Base-by-base conservation (phyloP, 495 filamentous ascomycete species). In the Aeminium ludgeri region DNA sequence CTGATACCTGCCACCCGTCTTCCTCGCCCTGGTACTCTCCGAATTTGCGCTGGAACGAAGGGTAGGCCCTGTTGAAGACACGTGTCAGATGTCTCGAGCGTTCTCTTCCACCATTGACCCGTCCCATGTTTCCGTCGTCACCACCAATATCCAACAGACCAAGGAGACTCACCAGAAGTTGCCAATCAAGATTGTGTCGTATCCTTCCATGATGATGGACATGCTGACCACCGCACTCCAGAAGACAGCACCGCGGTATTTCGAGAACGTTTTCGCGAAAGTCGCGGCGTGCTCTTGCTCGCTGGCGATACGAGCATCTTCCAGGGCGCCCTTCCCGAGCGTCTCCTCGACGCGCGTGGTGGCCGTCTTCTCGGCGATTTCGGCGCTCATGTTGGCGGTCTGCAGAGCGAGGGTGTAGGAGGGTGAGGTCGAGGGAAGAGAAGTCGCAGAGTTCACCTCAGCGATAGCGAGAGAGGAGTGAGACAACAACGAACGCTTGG, bases 171-270 rank as follows among this genome's bases (percentile, higher is more conserved):
- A n/a, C n/a, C n/a, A 58, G 18, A 58, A 41, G 34, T 53, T 55
- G 6, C 50, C 47, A 5, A 48, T 31, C 20, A 48, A 28, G 16
- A 35, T 31, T 10, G 41, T 32, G 30, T 48, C 45, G 41, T 43
- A 48, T n/a, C 38, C 41, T 18, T 43, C 28, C 45, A 48, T 48
- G n/a, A 48, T 34, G 20, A 48, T 30, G 12, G 30, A 20, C 3
- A 48, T 6, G 15, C n/a, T 20, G 10, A 48, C 40, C 16, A 45
- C 17, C 4, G 39, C 7, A 4, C 33, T 38, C 45, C 45, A 48
- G 2, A 57, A 63, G 38, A 72, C 63, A 7, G 70, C 70, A 53
- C 70, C 71, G 18, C 67, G 69, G 40, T 74, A 72, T 32, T 66
- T 50, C 30, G 54, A 57, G 31, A 73, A 20, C 16, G 48, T 54